phyloP scores from a whole-genome alignment of 164 flowering plant genomes.

The Tetrastigma voinierianum region DNA sequence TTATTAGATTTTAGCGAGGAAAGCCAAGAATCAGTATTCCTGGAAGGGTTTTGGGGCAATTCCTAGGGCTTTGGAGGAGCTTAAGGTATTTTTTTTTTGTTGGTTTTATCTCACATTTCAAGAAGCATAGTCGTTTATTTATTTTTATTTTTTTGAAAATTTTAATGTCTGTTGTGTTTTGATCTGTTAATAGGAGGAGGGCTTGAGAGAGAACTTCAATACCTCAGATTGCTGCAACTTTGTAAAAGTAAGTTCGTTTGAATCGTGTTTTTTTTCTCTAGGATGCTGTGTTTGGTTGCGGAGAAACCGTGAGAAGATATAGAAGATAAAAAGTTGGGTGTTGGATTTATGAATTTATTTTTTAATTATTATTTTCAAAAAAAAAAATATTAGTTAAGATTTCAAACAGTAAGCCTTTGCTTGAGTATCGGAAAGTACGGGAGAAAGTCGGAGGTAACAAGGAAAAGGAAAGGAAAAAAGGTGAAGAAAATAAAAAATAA shows the following conservation, averaged over 20 bases:
- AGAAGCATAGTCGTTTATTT: not conserved
- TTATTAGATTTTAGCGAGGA: conserved; percentile 28
- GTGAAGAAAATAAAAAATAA: too few relatives aligned
- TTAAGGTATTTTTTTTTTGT: conserved; percentile 14
- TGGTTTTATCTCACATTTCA: not conserved
- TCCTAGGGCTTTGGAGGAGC: conserved; percentile 22
- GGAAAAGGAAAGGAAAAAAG: too few relatives aligned
- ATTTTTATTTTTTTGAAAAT: not conserved
- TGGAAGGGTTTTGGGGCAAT: conserved; percentile 35
- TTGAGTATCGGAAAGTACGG: too few relatives aligned
- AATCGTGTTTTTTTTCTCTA: too few relatives aligned
- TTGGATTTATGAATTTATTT: too few relatives aligned
- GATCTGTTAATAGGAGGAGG: conserved; percentile 22
- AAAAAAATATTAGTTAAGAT: too few relatives aligned
- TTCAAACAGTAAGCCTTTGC: too few relatives aligned
- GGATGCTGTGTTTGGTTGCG: too few relatives aligned
- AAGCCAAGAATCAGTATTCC: conserved; percentile 30
- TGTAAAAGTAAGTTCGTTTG: conserved; percentile 13
- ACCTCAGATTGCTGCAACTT: conserved; percentile 3
- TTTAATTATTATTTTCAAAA: too few relatives aligned
- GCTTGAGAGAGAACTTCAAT: conserved; percentile 20
- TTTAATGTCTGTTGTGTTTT: not conserved
- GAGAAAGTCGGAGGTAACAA: too few relatives aligned
- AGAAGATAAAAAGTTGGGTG: too few relatives aligned
- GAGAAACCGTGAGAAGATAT: too few relatives aligned